Evolutionary conservation across 495 filamentous ascomycete species (phyloP).

Genomic region (Penicillium cosmopolitanum): DNA sequence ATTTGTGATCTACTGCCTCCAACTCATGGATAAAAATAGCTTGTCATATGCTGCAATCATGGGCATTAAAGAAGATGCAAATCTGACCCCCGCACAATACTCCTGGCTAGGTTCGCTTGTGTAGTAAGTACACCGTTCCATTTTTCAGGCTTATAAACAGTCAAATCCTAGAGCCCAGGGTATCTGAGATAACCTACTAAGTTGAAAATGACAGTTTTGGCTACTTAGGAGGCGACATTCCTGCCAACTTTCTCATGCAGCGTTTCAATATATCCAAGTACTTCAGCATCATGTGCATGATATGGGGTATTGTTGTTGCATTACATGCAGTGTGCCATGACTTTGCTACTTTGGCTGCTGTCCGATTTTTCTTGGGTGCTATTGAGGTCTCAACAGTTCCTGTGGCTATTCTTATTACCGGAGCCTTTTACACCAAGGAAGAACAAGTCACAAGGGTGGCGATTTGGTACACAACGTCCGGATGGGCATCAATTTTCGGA

Average conservation of each 20-base stretch:
- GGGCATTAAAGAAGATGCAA: slow-evolving; percentile 3
- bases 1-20: background rate
- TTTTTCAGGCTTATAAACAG: too few relatives aligned
- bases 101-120: too few relatives aligned
- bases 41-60: background rate
- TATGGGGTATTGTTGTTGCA: background rate
- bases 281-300: slow-evolving; percentile 1
- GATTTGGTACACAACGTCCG: slow-evolving; percentile 27
- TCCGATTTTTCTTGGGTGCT: too few relatives aligned
- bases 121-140: too few relatives aligned
- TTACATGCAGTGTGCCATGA: background rate
- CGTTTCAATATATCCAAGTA: background rate
- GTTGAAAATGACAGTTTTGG: too few relatives aligned
- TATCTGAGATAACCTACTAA: too few relatives aligned
- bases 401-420: too few relatives aligned
- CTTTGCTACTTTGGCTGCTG: too few relatives aligned
- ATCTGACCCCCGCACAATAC: too few relatives aligned
- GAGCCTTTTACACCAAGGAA: slow-evolving; percentile 1
- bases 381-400: too few relatives aligned
- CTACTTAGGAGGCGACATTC: background rate
- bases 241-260: background rate
- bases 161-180: too few relatives aligned
- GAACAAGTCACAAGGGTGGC: slow-evolving; percentile 15
- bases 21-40: slow-evolving; percentile 3
- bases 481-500: slow-evolving; percentile 26